phyloP scores from a whole-genome alignment of 2,329 filamentous ascomycete genomes.

The Pyrenophora graminea region DNA sequence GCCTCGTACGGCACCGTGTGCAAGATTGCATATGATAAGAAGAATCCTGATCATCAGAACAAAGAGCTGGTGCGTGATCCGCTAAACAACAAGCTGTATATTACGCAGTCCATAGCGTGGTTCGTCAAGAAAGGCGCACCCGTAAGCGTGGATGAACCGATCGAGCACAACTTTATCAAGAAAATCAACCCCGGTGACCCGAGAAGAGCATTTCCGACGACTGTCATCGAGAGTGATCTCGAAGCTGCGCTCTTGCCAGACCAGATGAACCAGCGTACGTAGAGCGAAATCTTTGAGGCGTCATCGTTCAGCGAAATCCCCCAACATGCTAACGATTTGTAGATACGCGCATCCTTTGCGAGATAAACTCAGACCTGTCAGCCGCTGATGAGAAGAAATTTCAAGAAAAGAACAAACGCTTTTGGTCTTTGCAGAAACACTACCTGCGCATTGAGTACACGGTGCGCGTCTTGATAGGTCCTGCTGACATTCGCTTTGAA shows the following conservation, averaged over 20 bases:
- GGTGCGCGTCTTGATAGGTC: constrained; percentile 46
- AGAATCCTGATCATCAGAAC: constrained; percentile 37
- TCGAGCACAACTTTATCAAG: constrained; percentile 41
- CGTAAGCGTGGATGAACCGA: constrained; percentile 39
- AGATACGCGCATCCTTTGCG: constrained; percentile 43
- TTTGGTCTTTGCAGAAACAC: constrained; percentile 42
- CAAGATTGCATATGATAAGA: constrained; percentile 43
- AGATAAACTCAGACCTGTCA: constrained; percentile 42
- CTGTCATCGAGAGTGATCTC: constrained; percentile 34
- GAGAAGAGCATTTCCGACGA: constrained; percentile 38
- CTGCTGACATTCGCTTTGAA: constrained; percentile 47
- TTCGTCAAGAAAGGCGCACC: constrained; percentile 44
- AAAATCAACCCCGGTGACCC: constrained; percentile 41
- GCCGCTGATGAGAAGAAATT: constrained; percentile 39
- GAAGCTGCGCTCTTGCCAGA: constrained; percentile 31
- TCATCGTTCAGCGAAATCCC: background rate
- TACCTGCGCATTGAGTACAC: constrained; percentile 44
- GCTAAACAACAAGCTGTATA: constrained; percentile 42
- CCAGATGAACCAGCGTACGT: constrained; percentile 35
- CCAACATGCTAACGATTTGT: background rate
- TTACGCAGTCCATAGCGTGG: constrained; percentile 45
- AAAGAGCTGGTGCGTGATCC: constrained; percentile 34
- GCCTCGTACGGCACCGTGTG: constrained; percentile 46
- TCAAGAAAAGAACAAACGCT: constrained; percentile 42
- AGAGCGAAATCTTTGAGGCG: background rate